Evolutionary conservation across 2,329 filamentous ascomycete genomes (phyloP).

Genomic region (Aspergillus tanneri): DNA sequence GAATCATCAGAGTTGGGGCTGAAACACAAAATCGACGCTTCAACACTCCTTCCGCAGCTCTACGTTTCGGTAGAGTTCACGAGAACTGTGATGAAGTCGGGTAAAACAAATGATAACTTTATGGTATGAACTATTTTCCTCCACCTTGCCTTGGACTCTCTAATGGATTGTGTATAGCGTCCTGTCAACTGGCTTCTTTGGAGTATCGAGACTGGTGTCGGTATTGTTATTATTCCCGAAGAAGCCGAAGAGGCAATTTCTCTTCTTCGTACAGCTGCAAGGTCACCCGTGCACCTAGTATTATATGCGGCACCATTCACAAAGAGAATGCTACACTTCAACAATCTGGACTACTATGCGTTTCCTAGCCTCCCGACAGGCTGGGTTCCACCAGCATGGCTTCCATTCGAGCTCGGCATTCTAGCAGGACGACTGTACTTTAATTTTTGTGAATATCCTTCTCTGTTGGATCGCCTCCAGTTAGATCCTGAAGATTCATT

Average conservation of each 20-base stretch:
- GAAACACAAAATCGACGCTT: conserved; percentile 10
- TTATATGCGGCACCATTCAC: conserved; percentile 62
- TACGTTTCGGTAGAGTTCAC: conserved; percentile 17
- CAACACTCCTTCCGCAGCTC: conserved; percentile 3
- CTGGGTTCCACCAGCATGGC: conserved; percentile 52
- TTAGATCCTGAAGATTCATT: not conserved
- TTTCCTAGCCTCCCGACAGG: conserved; percentile 48
- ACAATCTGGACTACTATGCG: conserved; percentile 53
- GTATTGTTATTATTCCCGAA: conserved; percentile 61
- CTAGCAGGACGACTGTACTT: conserved; percentile 61
- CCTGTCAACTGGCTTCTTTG: conserved; percentile 63
- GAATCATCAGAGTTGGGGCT: conserved; percentile 7
- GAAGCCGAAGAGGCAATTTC: conserved; percentile 60
- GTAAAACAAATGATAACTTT: conserved; percentile 10
- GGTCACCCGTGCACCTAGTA: conserved; percentile 47
- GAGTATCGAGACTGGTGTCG: conserved; percentile 48
- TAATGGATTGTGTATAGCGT: conserved; percentile 8
- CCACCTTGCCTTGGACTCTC: not conserved
- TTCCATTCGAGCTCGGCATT: conserved; percentile 60
- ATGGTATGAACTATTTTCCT: conserved; percentile 5
- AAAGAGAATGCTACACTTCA: conserved; percentile 60
- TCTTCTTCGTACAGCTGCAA: conserved; percentile 31
- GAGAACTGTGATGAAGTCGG: conserved; percentile 10
- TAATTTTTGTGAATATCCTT: conserved; percentile 26
- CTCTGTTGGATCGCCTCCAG: not conserved